These are phyloP conservation scores for Thuidium tamariscinum DNA, from an alignment of 225 moss, liverwort and hornwort species.

Conservation along the genomic window DNA sequence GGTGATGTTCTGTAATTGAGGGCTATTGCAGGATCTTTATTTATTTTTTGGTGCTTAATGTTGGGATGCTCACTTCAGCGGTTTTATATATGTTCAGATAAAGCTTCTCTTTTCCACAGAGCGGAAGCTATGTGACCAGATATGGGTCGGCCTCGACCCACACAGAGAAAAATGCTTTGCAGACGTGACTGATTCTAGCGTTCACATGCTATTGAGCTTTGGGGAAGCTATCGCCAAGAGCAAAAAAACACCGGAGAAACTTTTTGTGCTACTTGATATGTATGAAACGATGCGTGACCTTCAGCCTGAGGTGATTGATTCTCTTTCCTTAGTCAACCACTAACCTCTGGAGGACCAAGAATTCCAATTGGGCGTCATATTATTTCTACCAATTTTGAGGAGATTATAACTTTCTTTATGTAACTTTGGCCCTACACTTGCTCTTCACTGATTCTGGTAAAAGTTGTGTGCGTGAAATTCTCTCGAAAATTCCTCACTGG, in stretches of 20 bases:
- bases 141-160: conserved; percentile 74
- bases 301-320: conserved; percentile 58
- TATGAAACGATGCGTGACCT: conserved; percentile 99
- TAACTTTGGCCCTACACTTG: too few relatives aligned
- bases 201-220: conserved; percentile 79
- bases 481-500: background rate
- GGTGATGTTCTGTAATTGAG: background rate
- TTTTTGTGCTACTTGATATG: conserved; percentile 92
- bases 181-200: conserved; percentile 88
- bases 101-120: conserved; percentile 86
- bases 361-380: background rate
- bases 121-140: conserved; percentile 76
- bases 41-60: background rate
- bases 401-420: background rate
- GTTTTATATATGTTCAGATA: conserved; percentile 39
- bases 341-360: background rate
- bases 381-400: background rate
- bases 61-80: background rate
- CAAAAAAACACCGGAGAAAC: conserved; percentile 90
- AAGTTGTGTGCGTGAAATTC: background rate
- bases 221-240: conserved; percentile 92
- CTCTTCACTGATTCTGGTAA: background rate
- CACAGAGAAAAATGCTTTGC: conserved; percentile 83
- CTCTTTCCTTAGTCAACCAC: background rate
- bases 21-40: background rate